phyloP scores from a whole-genome alignment of 202 grass and related monocot species.

The Brachypodium distachyon region DNA sequence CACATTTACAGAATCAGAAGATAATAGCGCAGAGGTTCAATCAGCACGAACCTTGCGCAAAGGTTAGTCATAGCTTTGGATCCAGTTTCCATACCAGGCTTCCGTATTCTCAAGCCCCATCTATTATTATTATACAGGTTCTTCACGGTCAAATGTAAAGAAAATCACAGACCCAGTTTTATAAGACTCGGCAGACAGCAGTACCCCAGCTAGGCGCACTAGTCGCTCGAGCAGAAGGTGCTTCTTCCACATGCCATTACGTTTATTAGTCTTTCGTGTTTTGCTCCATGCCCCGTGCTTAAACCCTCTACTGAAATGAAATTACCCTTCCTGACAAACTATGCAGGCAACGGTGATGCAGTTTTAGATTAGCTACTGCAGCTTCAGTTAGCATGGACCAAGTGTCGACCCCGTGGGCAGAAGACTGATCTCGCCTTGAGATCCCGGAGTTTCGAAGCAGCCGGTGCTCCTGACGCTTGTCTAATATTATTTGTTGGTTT shows the following conservation, averaged over 20 bases:
- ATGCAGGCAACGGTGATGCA: slow-evolving; percentile 10
- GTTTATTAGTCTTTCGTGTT: neutral
- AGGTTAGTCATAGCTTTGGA: slow-evolving; percentile 29
- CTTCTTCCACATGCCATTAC: neutral
- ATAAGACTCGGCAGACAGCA: slow-evolving; percentile 31
- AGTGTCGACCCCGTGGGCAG: neutral
- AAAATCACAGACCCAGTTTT: slow-evolving; percentile 30
- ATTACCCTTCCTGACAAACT: neutral
- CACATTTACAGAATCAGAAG: slow-evolving; percentile 18
- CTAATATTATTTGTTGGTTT: neutral
- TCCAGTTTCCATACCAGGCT: neutral
- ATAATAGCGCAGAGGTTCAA: slow-evolving; percentile 43
- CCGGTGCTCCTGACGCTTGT: neutral
- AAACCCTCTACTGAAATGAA: neutral
- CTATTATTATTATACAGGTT: slow-evolving; percentile 21
- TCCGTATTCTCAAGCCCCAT: neutral
- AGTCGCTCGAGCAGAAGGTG: slow-evolving; percentile 57
- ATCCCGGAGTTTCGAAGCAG: neutral
- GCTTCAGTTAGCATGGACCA: neutral
- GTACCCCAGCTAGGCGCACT: slow-evolving; percentile 14
- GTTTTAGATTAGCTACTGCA: neutral
- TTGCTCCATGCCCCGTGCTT: neutral
- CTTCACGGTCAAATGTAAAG: slow-evolving; percentile 31
- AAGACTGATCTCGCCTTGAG: slow-evolving; percentile 32
- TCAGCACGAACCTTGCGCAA: slow-evolving; percentile 22